These are phyloP conservation scores for Symbiodinium pilosum DNA, from an alignment of 73 alveolate genomes.

Conservation along the genomic window DNA sequence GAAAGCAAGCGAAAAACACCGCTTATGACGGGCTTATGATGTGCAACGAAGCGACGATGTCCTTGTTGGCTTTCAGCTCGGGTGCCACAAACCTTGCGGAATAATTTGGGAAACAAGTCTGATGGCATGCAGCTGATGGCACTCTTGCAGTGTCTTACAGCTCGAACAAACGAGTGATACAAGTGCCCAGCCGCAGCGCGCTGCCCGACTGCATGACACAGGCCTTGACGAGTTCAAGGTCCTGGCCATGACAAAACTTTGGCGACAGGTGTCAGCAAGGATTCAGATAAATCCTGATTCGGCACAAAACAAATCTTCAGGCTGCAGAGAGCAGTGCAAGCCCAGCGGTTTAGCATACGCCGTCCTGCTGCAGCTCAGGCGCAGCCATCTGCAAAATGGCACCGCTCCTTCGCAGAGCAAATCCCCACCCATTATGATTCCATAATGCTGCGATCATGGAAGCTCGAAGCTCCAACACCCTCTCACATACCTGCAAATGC, in stretches of 20 bases:
- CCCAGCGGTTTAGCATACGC: no score
- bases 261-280: background rate
- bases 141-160: background rate
- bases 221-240: conserved; percentile 54
- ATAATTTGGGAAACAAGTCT: background rate
- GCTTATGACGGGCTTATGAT: no score
- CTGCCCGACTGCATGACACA: conserved; percentile 62
- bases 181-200: conserved; percentile 48
- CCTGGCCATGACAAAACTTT: background rate
- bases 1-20: no score
- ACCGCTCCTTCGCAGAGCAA: background rate
- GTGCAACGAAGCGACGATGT: conserved; percentile 13
- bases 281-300: background rate
- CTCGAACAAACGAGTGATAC: no score
- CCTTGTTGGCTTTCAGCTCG: conserved; percentile 44
- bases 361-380: conserved; percentile 7
- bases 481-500: no score
- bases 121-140: background rate
- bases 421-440: no score
- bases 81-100: conserved; percentile 46
- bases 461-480: no score
- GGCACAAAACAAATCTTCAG: background rate
- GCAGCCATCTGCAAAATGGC: conserved; percentile 20
- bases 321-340: background rate
- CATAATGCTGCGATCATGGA: no score